Conservation (phyloP, 2,329 filamentous ascomycete genomes). For the Penicillium capsulatum region DNA sequence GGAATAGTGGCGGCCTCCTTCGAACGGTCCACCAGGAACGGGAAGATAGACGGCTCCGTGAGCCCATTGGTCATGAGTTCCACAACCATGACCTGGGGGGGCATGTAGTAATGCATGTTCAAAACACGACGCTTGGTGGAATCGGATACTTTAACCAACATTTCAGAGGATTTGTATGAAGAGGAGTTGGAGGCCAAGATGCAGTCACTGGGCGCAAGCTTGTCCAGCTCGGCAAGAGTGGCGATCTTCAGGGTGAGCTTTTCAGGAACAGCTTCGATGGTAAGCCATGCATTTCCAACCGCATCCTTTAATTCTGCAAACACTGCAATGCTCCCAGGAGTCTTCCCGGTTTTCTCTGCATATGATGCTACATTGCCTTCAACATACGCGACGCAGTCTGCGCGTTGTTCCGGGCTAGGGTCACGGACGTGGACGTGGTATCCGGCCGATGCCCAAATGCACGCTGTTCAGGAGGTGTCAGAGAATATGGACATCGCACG, state of each 20-base stretch:
- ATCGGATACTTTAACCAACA: constrained; percentile 44
- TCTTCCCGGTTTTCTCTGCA: constrained; percentile 25
- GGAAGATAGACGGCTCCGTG: constrained; percentile 44
- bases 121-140: constrained; percentile 40
- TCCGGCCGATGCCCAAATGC: constrained; percentile 33
- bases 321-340: constrained; percentile 30
- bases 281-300: constrained; percentile 49
- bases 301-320: constrained; percentile 40
- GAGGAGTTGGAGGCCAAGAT: constrained; percentile 52
- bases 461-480: constrained; percentile 14
- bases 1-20: constrained; percentile 43
- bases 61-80: constrained; percentile 53
- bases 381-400: constrained; percentile 32
- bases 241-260: constrained; percentile 48
- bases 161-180: constrained; percentile 50
- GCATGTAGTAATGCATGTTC: constrained; percentile 54
- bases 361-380: constrained; percentile 31
- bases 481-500: too few relatives aligned
- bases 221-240: constrained; percentile 48
- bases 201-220: constrained; percentile 41
- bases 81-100: constrained; percentile 43
- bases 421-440: constrained; percentile 30
- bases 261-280: constrained; percentile 54
- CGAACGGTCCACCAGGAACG: constrained; percentile 43
- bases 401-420: constrained; percentile 29